A percentile compares a stretch with the other conserved stretches of the same genome.
These are phyloP conservation scores for Pichia phayaonensis DNA, from an alignment of 805 yeast species.

Conservation along the genomic window DNA sequence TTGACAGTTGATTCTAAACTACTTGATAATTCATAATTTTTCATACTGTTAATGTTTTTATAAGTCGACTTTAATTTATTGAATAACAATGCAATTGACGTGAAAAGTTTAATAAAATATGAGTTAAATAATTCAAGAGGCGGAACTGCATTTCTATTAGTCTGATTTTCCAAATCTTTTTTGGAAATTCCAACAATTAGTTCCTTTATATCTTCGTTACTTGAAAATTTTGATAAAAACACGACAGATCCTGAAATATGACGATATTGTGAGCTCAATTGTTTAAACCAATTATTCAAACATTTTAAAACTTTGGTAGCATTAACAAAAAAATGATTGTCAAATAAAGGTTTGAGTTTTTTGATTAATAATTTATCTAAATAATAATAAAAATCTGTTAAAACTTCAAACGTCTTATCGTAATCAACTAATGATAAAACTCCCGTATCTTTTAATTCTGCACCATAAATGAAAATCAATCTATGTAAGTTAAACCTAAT, in stretches of 20 bases:
- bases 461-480: conserved; percentile 23
- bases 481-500: conserved; percentile 23
- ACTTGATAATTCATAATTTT: conserved; percentile 11
- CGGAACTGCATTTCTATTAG: conserved; percentile 21
- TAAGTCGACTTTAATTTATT: conserved; percentile 20
- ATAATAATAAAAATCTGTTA: conserved; percentile 19
- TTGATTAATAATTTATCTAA: conserved; percentile 20
- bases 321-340: conserved; percentile 22
- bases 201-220: conserved; percentile 20
- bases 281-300: conserved; percentile 21
- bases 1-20: conserved; percentile 16
- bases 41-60: conserved; percentile 13
- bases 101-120: conserved; percentile 25
- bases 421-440: conserved; percentile 18
- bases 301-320: conserved; percentile 21
- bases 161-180: conserved; percentile 15
- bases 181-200: conserved; percentile 17
- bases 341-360: conserved; percentile 23
- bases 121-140: conserved; percentile 25
- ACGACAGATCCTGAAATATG: conserved; percentile 25
- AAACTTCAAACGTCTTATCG: conserved; percentile 23
- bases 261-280: conserved; percentile 20
- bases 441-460: conserved; percentile 14
- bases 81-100: conserved; percentile 23
- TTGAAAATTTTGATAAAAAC: conserved; percentile 23